These are phyloP conservation scores for Lactarius hatsudake DNA, from an alignment of 768 basidiomycete genomes.

Conservation along the genomic window DNA sequence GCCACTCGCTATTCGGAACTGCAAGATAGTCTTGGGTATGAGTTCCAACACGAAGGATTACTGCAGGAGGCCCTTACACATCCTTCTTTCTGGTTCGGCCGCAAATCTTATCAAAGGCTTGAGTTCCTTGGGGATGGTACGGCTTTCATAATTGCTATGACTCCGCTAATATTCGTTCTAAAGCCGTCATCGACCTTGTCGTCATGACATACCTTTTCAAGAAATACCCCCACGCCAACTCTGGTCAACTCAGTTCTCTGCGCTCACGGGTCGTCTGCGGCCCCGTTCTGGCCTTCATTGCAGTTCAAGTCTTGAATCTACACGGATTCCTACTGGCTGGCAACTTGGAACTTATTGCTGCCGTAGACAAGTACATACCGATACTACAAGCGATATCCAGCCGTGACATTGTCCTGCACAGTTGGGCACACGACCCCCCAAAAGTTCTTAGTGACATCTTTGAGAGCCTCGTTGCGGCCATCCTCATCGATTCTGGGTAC, in stretches of 20 bases:
- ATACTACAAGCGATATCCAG: conserved; percentile 53
- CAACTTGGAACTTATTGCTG: conserved; percentile 61
- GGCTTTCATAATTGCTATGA: conserved; percentile 28
- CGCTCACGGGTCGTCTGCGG: conserved; percentile 72
- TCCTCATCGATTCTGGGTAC: conserved; percentile 78
- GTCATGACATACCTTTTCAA: conserved; percentile 69
- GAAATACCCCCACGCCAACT: conserved; percentile 67
- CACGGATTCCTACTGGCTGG: conserved; percentile 72
- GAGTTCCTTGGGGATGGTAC: conserved; percentile 90
- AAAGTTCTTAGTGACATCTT: conserved; percentile 83
- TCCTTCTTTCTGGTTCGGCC: conserved; percentile 62
- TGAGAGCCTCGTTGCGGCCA: conserved; percentile 80
- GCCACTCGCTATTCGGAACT: conserved; percentile 52
- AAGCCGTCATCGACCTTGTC: conserved; percentile 70
- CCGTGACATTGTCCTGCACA: conserved; percentile 59
- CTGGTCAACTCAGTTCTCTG: conserved; percentile 72
- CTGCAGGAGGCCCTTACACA: conserved; percentile 83
- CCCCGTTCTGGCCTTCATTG: conserved; percentile 65
- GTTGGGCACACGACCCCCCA: conserved; percentile 84
- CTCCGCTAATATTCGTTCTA: conserved; percentile 8
- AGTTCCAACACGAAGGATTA: conserved; percentile 59
- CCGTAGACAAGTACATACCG: conserved; percentile 60
- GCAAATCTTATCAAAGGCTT: conserved; percentile 75
- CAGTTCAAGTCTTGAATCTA: conserved; percentile 59
- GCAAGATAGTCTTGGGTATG: conserved; percentile 66